Evolutionary conservation across 2,329 filamentous ascomycete genomes (phyloP), one percentile per base, ranked within the genome.

Genomic region (Trichoderma lentiforme): DNA sequence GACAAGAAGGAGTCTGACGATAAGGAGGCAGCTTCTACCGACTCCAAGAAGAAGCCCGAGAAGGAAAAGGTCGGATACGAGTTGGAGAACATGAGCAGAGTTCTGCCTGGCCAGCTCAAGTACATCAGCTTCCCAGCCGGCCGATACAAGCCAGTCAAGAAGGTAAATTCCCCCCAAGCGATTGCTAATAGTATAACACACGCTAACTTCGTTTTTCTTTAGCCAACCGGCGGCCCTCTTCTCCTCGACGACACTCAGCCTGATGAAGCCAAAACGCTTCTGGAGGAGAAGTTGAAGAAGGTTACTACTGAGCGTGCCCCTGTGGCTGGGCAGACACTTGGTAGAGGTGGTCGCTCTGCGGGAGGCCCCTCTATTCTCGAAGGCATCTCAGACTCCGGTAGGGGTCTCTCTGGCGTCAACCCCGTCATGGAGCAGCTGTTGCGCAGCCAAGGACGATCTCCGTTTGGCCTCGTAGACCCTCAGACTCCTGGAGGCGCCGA

Each of bases 11-110:
- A 91, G 61, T 91, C 92, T 81, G 87, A 88, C 15, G 81, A 91
- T 58, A 91, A 91, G 80, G 90, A 92, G 66, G 78, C 81, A 2
- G 82, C 84, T 14, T 76, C 87, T 1, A 82, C 85, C 51, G 89
- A 91, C 15, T 84, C 86, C 47, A 97, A 95, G 88, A 97, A 97
- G 88, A 97, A 96, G 86, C 85, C 86, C 0, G 94, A 98, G 83
- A 97, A 96, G 85, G 96, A 99, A 85, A 98, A 97, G 88, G 89
- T 97, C 72, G 96, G 96, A 76, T 98, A 96, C 80, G 94, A 98
- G 75, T 88, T 99, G 74, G 93, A 96, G 80, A 99, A 99, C 86
- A 97, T 99, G 94, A 97, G 93, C 70, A 90, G 96, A 77, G 94
- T 99, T 43, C 89, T 99, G 62, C 96, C 95, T 1, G 89, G 90